Evolutionary conservation across 2,329 filamentous ascomycete genomes (phyloP).

Genomic region (Trichoderma breve): DNA sequence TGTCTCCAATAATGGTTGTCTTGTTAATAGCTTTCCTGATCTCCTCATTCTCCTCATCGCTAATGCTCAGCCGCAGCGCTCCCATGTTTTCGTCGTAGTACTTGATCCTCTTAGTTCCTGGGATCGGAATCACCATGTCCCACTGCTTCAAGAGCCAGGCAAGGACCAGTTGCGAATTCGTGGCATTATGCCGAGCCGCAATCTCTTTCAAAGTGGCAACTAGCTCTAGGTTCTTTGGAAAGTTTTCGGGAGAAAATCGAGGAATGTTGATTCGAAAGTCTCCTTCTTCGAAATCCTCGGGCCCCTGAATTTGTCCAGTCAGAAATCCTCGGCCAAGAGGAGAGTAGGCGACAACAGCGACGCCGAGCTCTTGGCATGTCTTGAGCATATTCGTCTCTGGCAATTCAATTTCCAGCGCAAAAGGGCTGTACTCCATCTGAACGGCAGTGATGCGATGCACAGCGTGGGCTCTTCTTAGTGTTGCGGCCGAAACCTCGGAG

Average conservation of each 20-base stretch:
- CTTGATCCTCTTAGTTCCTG: constrained; percentile 47
- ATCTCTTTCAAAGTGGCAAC: constrained; percentile 48
- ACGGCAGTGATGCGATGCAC: constrained; percentile 51
- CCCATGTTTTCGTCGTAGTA: constrained; percentile 28
- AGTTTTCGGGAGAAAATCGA: constrained; percentile 25
- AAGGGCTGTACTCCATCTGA: constrained; percentile 55
- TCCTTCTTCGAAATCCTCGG: constrained; percentile 41
- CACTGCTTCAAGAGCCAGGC: constrained; percentile 64
- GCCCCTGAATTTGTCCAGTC: constrained; percentile 47
- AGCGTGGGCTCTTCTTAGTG: constrained; percentile 50
- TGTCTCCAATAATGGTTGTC: background rate
- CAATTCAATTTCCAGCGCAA: constrained; percentile 58
- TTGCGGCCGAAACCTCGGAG: constrained; percentile 48
- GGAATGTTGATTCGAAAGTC: constrained; percentile 40
- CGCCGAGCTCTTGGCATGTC: constrained; percentile 56
- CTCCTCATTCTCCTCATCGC: background rate
- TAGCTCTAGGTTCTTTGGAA: constrained; percentile 50
- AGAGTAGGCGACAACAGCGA: constrained; percentile 56
- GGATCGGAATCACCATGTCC: constrained; percentile 59
- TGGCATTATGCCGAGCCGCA: constrained; percentile 53
- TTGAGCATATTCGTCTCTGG: constrained; percentile 46
- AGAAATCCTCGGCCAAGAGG: constrained; percentile 60
- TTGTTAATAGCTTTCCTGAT: constrained; percentile 5
- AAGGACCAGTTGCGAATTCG: constrained; percentile 57
- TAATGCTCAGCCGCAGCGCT: background rate